Conservation (phyloP, 2,329 filamentous ascomycete genomes). For the Aaosphaeria arxii region DNA sequence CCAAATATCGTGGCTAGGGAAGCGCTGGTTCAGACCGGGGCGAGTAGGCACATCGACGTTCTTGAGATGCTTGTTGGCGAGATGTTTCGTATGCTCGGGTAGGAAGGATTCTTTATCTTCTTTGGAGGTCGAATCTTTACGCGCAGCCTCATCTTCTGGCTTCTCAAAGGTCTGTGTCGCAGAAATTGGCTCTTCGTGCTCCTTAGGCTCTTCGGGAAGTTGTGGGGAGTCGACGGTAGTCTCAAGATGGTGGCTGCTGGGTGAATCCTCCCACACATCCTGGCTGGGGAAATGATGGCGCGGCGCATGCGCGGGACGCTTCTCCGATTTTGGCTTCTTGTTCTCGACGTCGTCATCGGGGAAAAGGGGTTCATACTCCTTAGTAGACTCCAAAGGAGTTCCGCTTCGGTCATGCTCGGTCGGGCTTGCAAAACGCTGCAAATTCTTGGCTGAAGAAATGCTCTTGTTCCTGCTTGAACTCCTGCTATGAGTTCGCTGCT, state of each 20-base stretch:
- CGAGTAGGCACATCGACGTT: slow-evolving; percentile 44
- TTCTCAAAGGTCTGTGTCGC: slow-evolving; percentile 43
- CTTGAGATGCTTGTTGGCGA: slow-evolving; percentile 61
- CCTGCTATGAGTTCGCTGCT: slow-evolving; percentile 53
- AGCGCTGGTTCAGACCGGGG: slow-evolving; percentile 63
- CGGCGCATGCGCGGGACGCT: slow-evolving; percentile 46
- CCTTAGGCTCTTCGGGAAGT: slow-evolving; percentile 47
- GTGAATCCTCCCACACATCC: slow-evolving; percentile 96
- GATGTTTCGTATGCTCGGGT: slow-evolving; percentile 47
- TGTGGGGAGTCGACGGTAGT: slow-evolving; percentile 85
- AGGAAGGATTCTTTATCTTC: slow-evolving; percentile 44
- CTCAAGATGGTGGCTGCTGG: slow-evolving; percentile 72
- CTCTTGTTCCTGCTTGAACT: slow-evolving; percentile 54
- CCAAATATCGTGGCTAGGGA: slow-evolving; percentile 92
- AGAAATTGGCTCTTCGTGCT: slow-evolving; percentile 32
- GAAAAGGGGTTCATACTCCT: slow-evolving; percentile 94
- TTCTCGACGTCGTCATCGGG: slow-evolving; percentile 66
- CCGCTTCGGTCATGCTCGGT: slow-evolving; percentile 51
- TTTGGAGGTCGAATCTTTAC: slow-evolving; percentile 41
- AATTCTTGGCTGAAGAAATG: slow-evolving; percentile 52
- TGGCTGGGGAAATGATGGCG: slow-evolving; percentile 80
- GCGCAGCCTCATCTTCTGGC: slow-evolving; percentile 50
- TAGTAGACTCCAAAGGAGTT: slow-evolving; percentile 79
- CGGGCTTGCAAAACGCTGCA: slow-evolving; percentile 22
- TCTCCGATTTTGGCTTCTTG: slow-evolving; percentile 52